Conservation (phyloP, 1,139 yeast species). For the Magnusiomyces fungicola region DNA sequence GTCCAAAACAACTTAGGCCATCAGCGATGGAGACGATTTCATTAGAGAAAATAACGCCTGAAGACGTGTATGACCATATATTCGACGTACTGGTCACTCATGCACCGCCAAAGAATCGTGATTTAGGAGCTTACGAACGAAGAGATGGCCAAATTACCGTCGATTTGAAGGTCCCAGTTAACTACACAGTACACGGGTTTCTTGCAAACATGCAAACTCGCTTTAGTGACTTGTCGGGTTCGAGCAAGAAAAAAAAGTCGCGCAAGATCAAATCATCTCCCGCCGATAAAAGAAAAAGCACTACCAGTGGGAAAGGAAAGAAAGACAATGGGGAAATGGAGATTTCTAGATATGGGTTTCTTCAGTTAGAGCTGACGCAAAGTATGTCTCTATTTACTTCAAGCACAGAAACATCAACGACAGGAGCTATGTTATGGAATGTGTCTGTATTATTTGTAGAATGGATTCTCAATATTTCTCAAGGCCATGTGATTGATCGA, state of each 20-base stretch:
- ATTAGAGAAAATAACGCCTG: conserved; percentile 6
- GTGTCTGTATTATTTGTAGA: conserved; percentile 45
- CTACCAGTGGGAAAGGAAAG: neutral
- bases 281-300: neutral
- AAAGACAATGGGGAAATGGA: neutral
- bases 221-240: too few relatives aligned
- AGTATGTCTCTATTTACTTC: conserved; percentile 35
- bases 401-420: conserved; percentile 41
- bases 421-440: conserved; percentile 66
- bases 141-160: conserved; percentile 11
- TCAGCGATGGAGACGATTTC: conserved; percentile 10
- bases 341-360: neutral
- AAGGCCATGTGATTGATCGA: neutral
- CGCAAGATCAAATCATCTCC: neutral
- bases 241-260: too few relatives aligned
- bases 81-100: conserved; percentile 12
- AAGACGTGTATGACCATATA: conserved; percentile 10
- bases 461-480: conserved; percentile 39
- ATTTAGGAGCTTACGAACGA: conserved; percentile 11
- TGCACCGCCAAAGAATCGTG: conserved; percentile 8
- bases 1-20: too few relatives aligned
- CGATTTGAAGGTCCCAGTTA: conserved; percentile 7
- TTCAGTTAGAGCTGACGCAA: conserved; percentile 27
- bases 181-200: too few relatives aligned
- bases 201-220: too few relatives aligned